These are phyloP conservation scores for Coccomyxa sp. DNA, from an alignment of 139 green algal species.

Conservation along the genomic window DNA sequence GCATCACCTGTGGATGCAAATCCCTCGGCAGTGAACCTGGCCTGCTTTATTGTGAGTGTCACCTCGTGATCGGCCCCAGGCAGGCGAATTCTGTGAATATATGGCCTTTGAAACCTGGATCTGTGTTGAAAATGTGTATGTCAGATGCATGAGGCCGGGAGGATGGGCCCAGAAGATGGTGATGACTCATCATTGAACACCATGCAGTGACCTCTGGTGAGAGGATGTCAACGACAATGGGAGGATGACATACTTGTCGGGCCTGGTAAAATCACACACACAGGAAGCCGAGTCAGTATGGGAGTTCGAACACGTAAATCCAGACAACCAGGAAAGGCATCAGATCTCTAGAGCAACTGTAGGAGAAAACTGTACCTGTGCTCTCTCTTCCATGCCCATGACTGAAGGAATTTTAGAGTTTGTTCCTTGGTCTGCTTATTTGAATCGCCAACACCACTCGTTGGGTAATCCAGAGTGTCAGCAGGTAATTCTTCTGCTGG, in stretches of 20 bases:
- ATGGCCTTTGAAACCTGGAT: conserved; percentile 55
- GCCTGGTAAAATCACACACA: background rate
- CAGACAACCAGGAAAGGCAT: background rate
- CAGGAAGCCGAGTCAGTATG: too few species aligned
- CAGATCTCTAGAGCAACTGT: background rate
- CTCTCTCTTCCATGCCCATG: conserved; percentile 60
- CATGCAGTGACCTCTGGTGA: background rate
- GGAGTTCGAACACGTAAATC: background rate
- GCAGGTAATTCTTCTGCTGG: background rate
- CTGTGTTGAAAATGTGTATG: conserved; percentile 4
- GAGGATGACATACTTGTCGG: background rate
- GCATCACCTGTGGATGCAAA: conserved; percentile 56
- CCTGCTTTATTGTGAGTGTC: conserved; percentile 50
- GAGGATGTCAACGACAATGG: background rate
- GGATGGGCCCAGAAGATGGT: too few species aligned
- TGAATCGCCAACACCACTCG: too few species aligned
- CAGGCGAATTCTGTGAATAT: conserved; percentile 34
- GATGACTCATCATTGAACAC: too few species aligned
- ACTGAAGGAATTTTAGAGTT: conserved; percentile 11
- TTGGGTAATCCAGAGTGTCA: too few species aligned
- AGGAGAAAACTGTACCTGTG: conserved; percentile 24
- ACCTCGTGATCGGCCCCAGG: background rate
- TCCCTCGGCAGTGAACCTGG: conserved; percentile 37
- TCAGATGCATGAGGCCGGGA: too few species aligned
- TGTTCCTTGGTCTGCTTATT: background rate